Evolutionary conservation across 306 rosid species (phyloP).

Genomic region (Vigna hirtella): DNA sequence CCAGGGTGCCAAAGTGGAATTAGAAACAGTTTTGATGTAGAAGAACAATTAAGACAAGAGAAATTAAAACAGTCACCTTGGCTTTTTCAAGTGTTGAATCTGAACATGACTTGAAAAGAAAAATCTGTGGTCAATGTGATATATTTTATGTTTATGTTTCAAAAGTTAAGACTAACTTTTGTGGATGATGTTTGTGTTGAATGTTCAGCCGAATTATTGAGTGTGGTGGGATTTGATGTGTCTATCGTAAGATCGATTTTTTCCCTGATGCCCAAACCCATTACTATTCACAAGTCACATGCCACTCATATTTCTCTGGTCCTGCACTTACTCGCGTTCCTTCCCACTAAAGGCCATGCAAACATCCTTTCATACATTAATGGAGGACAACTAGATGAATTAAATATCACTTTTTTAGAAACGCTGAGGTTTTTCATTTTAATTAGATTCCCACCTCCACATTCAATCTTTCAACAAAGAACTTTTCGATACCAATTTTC

Average conservation of each 20-base stretch:
- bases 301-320: constrained; percentile 43
- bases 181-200: constrained; percentile 62
- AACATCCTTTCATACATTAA: constrained; percentile 38
- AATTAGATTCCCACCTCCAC: neutral
- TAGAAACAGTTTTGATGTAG: constrained; percentile 53
- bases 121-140: constrained; percentile 49
- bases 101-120: constrained; percentile 65
- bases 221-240: constrained; percentile 54
- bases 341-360: constrained; percentile 39
- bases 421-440: constrained; percentile 20
- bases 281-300: constrained; percentile 41
- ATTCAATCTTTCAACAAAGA: constrained; percentile 5
- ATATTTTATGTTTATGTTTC: constrained; percentile 40
- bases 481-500: neutral
- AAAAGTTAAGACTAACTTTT: constrained; percentile 54
- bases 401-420: constrained; percentile 20
- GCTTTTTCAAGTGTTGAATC: constrained; percentile 86
- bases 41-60: constrained; percentile 66
- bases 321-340: constrained; percentile 30
- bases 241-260: constrained; percentile 47
- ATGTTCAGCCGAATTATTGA: constrained; percentile 51
- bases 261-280: constrained; percentile 15
- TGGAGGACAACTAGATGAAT: constrained; percentile 9
- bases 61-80: constrained; percentile 80
- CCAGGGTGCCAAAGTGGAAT: constrained; percentile 48